A percentile compares a stretch with the other conserved stretches of the same genome.
Conservation (phyloP, 495 filamentous ascomycete species). For the Xylaria acuta region DNA sequence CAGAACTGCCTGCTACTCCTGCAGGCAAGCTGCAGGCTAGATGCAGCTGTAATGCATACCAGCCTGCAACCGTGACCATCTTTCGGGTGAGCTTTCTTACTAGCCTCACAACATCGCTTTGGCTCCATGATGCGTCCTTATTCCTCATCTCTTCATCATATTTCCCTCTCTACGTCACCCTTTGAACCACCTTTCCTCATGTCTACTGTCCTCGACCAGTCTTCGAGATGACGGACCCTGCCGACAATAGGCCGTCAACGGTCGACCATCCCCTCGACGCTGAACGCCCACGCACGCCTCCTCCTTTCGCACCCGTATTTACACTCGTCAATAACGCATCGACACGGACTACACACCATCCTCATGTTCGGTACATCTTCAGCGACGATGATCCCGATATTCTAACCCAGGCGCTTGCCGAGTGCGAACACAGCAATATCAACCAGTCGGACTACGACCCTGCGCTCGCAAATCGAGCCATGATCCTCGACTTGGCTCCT, state of each 20-base stretch:
- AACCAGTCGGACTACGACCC: conserved; percentile 31
- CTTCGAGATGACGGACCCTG: conserved; percentile 40
- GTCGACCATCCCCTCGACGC: conserved; percentile 37
- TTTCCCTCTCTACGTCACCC: conserved; percentile 46
- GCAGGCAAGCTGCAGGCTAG: conserved; percentile 24
- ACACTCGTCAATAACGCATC: conserved; percentile 64
- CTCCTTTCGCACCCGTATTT: conserved; percentile 69
- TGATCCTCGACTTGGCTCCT: conserved; percentile 60
- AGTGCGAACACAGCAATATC: conserved; percentile 41
- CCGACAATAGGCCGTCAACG: conserved; percentile 33
- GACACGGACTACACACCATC: conserved; percentile 66
- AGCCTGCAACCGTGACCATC: conserved; percentile 30
- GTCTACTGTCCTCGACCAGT: conserved; percentile 24
- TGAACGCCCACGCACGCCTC: conserved; percentile 34
- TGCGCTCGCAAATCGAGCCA: conserved; percentile 52
- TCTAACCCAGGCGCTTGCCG: conserved; percentile 58
- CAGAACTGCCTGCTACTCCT: conserved; percentile 5
- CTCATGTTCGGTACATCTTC: conserved; percentile 90
- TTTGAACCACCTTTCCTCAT: conserved; percentile 33
- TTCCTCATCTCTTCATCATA: conserved; percentile 38
- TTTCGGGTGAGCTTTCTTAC: conserved; percentile 33
- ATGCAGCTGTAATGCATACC: conserved; percentile 26
- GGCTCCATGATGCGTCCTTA: conserved; percentile 56
- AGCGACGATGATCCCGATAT: conserved; percentile 75
- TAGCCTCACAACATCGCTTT: conserved; percentile 34